Conservation (phyloP, 169 alveolate genomes). For the Plasmodium fragile region DNA sequence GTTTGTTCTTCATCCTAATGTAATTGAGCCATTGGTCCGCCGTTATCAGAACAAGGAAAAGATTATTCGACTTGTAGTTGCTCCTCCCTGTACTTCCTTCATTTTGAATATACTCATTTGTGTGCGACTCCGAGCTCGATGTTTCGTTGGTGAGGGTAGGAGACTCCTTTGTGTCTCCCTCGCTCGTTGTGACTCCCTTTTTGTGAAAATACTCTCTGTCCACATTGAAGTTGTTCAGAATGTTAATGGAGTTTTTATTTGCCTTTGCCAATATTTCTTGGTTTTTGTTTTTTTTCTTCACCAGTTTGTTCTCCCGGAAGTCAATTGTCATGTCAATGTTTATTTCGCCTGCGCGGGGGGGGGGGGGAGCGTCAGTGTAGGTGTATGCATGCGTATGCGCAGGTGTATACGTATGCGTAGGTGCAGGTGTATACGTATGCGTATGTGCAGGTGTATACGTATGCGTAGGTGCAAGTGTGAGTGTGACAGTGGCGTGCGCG, state of each 20-base stretch:
- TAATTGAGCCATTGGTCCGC: constrained; percentile 70
- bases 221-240: constrained; percentile 34
- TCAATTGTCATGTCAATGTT: constrained; percentile 34
- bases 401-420: not conserved
- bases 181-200: not conserved
- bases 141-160: not conserved
- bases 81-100: not conserved
- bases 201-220: constrained; percentile 43
- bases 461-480: not conserved
- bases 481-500: not conserved
- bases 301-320: constrained; percentile 29
- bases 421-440: not conserved
- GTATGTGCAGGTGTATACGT: not conserved
- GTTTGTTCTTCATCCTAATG: constrained; percentile 51
- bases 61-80: constrained; percentile 15
- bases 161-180: not conserved
- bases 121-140: not conserved
- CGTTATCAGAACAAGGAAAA: constrained; percentile 55
- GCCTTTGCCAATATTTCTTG: constrained; percentile 67
- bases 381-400: not conserved
- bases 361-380: not conserved
- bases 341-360: constrained; percentile 29
- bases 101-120: not conserved
- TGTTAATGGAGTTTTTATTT: constrained; percentile 47
- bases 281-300: constrained; percentile 24